Evolutionary conservation across 75 land plant species (phyloP), one percentile per base, ranked within the genome.

Genomic region (Gnetum montanum): DNA sequence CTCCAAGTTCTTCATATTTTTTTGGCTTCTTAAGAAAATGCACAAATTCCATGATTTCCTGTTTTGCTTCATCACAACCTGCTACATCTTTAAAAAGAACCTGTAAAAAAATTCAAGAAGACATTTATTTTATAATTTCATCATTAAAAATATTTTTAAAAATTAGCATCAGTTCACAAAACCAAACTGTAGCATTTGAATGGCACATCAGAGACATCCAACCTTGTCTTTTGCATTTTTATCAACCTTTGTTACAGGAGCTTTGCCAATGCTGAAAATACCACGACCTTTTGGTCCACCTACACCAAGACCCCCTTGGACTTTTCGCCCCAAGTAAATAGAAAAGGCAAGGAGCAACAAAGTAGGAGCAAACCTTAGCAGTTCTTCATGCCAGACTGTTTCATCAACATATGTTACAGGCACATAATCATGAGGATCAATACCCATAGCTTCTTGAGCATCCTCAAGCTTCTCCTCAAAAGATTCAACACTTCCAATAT

Each of bases 51-150:
- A 88, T 88, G 16, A 88, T 84, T 68, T 88, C 93, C 58, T 80
- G 82, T 46, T 88, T 88, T 52, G 93, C 93, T 58, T 88, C 93
- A 68, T 88, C 93, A 75, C 93, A 93, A 23, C 98, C 98, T 54
- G 98, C 98, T 28, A 93, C 98, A 66, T 89, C 98, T 65, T 83
- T 89, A 59, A 89, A 93, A 43, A 61, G 76, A 18, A 93, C 71
- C 96, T 93, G 79, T 6, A 68, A 15, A n/a, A 54, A 54, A 58
- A 58, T 56, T 12, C 27, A 18, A 7, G 13, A n/a, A 29, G 6
- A n/a, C n/a, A n/a, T n/a, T n/a, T n/a, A n/a, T n/a, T n/a, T n/a
- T n/a, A n/a, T n/a, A n/a, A n/a, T n/a, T n/a, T n/a, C n/a, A n/a
- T n/a, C n/a, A n/a, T n/a, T n/a, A n/a, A n/a, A n/a, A n/a, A n/a